Percentiles rank a stretch among this genome's conserved stretches.
phyloP scores from a whole-genome alignment of 345 rosid genomes.

The Cardiospermum halicacabum region DNA sequence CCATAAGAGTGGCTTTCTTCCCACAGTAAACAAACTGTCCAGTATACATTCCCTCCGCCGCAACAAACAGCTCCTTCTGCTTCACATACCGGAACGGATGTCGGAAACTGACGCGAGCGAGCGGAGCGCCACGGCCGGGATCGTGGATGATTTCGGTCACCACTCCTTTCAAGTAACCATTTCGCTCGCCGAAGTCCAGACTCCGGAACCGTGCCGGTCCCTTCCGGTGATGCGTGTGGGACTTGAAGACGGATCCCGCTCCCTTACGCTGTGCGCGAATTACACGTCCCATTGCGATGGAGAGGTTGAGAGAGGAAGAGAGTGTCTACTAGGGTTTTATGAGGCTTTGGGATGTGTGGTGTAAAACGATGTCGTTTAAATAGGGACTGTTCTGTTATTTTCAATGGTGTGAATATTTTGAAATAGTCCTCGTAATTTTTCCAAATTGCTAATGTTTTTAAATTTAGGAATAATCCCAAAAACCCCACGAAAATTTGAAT shows the following conservation, averaged over 20 bases:
- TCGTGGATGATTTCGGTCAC: slow-evolving; percentile 66
- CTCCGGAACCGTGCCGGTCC: slow-evolving; percentile 68
- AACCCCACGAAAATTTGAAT: too few species aligned
- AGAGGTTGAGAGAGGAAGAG: background rate
- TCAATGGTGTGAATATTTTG: too few species aligned
- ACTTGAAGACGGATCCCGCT: slow-evolving; percentile 69
- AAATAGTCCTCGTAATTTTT: too few species aligned
- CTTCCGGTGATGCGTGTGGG: slow-evolving; percentile 77
- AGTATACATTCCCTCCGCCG: slow-evolving; percentile 57
- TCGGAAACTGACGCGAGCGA: slow-evolving; percentile 58
- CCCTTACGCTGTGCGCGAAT: slow-evolving; percentile 76
- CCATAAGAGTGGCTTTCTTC: slow-evolving; percentile 45
- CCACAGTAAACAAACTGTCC: slow-evolving; percentile 60
- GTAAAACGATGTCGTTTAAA: too few species aligned
- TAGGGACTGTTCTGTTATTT: too few species aligned
- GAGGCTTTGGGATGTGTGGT: too few species aligned
- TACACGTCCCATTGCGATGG: slow-evolving; percentile 53
- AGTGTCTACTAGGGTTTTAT: background rate
- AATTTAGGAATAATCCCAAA: too few species aligned
- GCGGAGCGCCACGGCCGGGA: slow-evolving; percentile 70
- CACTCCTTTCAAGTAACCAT: slow-evolving; percentile 61
- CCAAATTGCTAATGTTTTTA: too few species aligned
- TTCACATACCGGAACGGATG: slow-evolving; percentile 66
- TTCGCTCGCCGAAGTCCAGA: slow-evolving; percentile 70
- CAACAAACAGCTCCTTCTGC: slow-evolving; percentile 74